Evolutionary conservation across 1,284 basidiomycete genomes (phyloP).

Genomic region (Xerocomus minutiporus): DNA sequence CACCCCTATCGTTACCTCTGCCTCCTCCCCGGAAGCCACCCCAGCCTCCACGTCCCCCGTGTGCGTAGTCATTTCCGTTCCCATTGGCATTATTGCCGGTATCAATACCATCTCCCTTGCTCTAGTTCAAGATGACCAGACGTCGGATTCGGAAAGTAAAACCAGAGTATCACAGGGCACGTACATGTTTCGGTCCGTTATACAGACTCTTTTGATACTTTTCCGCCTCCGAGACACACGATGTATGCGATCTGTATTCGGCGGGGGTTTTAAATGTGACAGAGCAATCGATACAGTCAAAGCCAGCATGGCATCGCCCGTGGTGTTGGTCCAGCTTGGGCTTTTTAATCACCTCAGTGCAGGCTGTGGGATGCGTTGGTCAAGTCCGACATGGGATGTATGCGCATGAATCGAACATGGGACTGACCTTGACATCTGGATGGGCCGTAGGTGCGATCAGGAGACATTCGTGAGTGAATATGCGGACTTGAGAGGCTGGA

Average conservation of each 20-base stretch:
- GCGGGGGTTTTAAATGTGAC: constrained; percentile 70
- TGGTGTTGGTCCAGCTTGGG: constrained; percentile 80
- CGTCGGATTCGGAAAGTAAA: background rate
- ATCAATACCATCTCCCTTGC: constrained; percentile 1
- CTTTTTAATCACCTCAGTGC: constrained; percentile 85
- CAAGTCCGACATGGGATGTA: background rate
- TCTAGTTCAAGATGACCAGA: constrained; percentile 16
- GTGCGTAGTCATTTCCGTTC: background rate
- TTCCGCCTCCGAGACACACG: constrained; percentile 85
- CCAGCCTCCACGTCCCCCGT: constrained; percentile 1
- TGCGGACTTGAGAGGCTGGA: too few species aligned
- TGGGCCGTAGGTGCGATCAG: background rate
- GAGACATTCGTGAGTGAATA: background rate
- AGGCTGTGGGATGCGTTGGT: constrained; percentile 40
- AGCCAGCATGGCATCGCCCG: constrained; percentile 56
- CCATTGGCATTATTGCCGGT: background rate
- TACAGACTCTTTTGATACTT: constrained; percentile 88
- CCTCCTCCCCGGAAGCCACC: constrained; percentile 29
- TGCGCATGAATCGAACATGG: background rate
- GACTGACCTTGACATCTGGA: constrained; percentile 22
- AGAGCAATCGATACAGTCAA: constrained; percentile 87
- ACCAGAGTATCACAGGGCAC: background rate
- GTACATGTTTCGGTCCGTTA: constrained; percentile 26
- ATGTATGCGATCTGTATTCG: constrained; percentile 79
- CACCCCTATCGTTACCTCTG: constrained; percentile 21